phyloP scores from a whole-genome alignment of 2,329 filamentous ascomycete genomes.

The Phialemoniopsis sp. region DNA sequence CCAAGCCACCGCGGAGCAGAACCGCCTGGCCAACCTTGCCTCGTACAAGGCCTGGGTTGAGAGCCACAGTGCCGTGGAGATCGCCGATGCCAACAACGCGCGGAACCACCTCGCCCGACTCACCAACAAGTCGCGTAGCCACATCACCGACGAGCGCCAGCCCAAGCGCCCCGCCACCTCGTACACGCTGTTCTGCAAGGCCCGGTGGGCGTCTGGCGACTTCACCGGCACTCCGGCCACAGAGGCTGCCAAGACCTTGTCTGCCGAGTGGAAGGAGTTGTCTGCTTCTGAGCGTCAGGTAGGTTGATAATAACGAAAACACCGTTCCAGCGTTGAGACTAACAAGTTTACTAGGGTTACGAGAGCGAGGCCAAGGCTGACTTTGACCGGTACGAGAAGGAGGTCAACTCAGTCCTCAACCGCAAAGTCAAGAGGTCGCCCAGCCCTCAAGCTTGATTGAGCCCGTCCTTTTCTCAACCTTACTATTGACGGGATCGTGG shows the following conservation, averaged over 20 bases:
- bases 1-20: conserved; percentile 25
- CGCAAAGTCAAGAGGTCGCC: conserved; percentile 4
- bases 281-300: conserved; percentile 35
- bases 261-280: conserved; percentile 37
- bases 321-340: not conserved
- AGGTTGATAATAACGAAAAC: conserved; percentile 10
- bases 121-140: conserved; percentile 6
- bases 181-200: conserved; percentile 30
- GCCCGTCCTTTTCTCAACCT: too few relatives aligned
- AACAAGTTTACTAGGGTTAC: conserved; percentile 15
- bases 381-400: conserved; percentile 22
- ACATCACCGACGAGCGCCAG: conserved; percentile 41
- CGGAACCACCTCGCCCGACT: conserved; percentile 36
- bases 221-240: conserved; percentile 4
- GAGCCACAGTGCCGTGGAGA: conserved; percentile 29
- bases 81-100: conserved; percentile 42
- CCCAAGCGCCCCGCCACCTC: conserved; percentile 31
- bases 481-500: too few relatives aligned
- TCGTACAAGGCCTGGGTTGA: conserved; percentile 44
- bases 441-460: not conserved
- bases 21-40: conserved; percentile 33
- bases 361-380: conserved; percentile 23
- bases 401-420: conserved; percentile 14
- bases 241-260: conserved; percentile 18
- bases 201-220: conserved; percentile 26